phyloP scores from a whole-genome alignment of 106 monocot species.

The Xerophyta viscosa region DNA sequence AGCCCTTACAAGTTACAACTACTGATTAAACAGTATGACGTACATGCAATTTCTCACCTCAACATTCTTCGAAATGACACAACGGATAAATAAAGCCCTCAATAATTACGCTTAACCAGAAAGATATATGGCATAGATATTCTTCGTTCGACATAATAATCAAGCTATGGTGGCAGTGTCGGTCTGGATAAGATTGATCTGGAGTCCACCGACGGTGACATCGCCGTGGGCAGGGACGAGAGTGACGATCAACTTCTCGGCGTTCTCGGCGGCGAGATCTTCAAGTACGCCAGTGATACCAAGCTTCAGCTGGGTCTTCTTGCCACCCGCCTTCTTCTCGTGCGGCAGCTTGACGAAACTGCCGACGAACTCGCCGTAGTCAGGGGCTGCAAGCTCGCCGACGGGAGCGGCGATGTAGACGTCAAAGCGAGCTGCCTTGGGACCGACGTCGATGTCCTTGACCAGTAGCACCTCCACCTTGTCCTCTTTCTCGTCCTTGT shows the following conservation, averaged over 20 bases:
- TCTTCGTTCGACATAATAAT: no score
- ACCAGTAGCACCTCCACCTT: slow-evolving; percentile 16
- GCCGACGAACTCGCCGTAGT: slow-evolving; percentile 16
- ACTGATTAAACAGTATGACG: no score
- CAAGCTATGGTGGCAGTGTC: no score
- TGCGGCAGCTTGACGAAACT: slow-evolving; percentile 20
- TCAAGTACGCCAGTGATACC: slow-evolving; percentile 11
- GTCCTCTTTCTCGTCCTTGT: slow-evolving; percentile 15
- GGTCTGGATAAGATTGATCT: slow-evolving; percentile 14
- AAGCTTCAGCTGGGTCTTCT: slow-evolving; percentile 13
- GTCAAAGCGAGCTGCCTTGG: slow-evolving; percentile 15
- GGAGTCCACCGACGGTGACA: slow-evolving; percentile 10
- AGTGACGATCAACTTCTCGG: slow-evolving; percentile 26
- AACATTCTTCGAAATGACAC: no score
- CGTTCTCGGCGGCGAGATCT: slow-evolving; percentile 15
- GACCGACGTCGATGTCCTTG: slow-evolving; percentile 10
- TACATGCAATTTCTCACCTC: no score
- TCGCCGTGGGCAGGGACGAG: slow-evolving; percentile 15
- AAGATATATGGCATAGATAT: no score
- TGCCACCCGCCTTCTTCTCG: not conserved
- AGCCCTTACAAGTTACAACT: no score
- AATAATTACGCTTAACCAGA: no score
- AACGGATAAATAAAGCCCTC: no score
- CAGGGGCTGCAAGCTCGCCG: slow-evolving; percentile 9
- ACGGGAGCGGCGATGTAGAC: slow-evolving; percentile 15